phyloP scores from a whole-genome alignment of 2,329 filamentous ascomycete species.

The Ophiostoma novo-ulmi region DNA sequence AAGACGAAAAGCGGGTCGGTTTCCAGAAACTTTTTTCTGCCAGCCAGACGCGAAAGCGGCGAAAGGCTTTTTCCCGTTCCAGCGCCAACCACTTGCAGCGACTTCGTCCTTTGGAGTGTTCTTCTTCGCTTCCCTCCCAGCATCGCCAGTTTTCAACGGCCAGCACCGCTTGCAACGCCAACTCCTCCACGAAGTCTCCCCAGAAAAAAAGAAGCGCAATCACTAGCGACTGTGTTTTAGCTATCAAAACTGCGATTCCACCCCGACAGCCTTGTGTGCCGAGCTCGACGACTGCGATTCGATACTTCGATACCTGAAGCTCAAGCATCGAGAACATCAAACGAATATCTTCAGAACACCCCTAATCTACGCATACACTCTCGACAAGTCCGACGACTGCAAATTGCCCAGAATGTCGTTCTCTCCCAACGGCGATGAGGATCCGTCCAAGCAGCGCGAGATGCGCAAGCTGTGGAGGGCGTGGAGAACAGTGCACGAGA shows the following conservation, averaged over 20 bases:
- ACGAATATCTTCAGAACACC: background rate
- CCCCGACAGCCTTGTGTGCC: background rate
- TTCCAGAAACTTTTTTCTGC: slow-evolving; percentile 14
- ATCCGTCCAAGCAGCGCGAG: slow-evolving; percentile 46
- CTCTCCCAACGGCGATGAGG: slow-evolving; percentile 24
- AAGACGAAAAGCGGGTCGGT: background rate
- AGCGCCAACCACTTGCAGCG: background rate
- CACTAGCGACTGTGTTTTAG: background rate
- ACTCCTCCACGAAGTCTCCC: background rate
- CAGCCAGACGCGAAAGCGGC: slow-evolving; percentile 17
- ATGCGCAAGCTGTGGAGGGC: slow-evolving; percentile 80
- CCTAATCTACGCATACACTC: background rate
- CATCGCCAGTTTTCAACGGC: slow-evolving; percentile 3
- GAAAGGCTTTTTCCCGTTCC: slow-evolving; percentile 18
- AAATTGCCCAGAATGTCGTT: slow-evolving; percentile 21
- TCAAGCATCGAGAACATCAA: background rate
- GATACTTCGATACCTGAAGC: background rate
- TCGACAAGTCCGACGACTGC: background rate
- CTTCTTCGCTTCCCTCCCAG: slow-evolving; percentile 11
- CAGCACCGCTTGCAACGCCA: background rate
- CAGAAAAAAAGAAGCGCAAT: background rate
- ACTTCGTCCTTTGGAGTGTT: background rate
- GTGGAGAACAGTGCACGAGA: slow-evolving; percentile 89
- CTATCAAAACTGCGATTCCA: background rate
- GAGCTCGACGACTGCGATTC: slow-evolving; percentile 5